Evolutionary conservation across 2,329 filamentous ascomycete species (phyloP).

Genomic region (Aspergillus sergii): DNA sequence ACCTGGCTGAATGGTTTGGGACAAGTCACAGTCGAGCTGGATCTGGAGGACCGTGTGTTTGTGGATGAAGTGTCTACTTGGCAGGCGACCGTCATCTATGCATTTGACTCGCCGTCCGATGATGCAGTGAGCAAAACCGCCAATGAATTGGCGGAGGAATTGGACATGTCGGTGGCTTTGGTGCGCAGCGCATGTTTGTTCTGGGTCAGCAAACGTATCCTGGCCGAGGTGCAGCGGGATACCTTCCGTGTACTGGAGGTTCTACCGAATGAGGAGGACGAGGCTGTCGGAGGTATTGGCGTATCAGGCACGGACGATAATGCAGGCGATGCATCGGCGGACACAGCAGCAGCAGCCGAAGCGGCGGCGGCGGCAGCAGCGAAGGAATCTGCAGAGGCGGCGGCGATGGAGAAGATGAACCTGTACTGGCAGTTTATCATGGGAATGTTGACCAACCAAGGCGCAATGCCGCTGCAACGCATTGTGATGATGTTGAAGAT

Average conservation of each 20-base stretch:
- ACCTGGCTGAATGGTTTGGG: conserved; percentile 86
- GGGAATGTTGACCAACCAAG: conserved; percentile 92
- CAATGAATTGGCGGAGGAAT: conserved; percentile 48
- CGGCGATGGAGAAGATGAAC: conserved; percentile 68
- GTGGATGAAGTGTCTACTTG: conserved; percentile 74
- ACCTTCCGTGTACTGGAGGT: conserved; percentile 61
- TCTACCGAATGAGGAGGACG: conserved; percentile 42
- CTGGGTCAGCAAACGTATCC: conserved; percentile 63
- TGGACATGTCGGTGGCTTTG: conserved; percentile 59
- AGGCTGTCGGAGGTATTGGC: conserved; percentile 23
- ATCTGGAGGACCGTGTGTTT: conserved; percentile 78
- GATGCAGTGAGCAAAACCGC: conserved; percentile 44
- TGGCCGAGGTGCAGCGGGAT: conserved; percentile 49
- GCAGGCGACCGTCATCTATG: conserved; percentile 84
- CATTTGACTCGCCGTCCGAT: conserved; percentile 64
- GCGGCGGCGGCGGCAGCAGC: conserved; percentile 46
- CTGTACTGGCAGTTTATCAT: conserved; percentile 92
- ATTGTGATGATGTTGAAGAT: conserved; percentile 97
- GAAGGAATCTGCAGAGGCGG: conserved; percentile 53
- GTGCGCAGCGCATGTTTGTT: conserved; percentile 63
- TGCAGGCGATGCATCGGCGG: conserved; percentile 16
- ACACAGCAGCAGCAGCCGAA: conserved; percentile 27
- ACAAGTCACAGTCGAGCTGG: conserved; percentile 76
- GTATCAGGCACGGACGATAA: conserved; percentile 19
- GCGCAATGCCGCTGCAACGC: conserved; percentile 76